Evolutionary conservation across 164 flowering plant species (phyloP).

Genomic region (Liquidambar formosana): DNA sequence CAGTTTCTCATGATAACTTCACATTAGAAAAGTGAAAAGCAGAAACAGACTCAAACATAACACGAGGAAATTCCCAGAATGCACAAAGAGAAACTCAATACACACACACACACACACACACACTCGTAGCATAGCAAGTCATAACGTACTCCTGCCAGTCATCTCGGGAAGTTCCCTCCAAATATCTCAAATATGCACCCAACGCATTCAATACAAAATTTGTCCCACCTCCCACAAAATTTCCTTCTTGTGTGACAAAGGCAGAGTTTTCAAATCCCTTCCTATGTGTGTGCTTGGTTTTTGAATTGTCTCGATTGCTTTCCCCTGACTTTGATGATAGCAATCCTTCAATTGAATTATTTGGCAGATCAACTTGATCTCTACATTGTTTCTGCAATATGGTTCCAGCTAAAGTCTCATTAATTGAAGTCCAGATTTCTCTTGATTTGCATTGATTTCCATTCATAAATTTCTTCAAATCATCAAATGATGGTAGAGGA

Average conservation of each 20-base stretch:
- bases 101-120: too few relatives aligned
- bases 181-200: constrained; percentile 77
- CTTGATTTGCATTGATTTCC: constrained; percentile 23
- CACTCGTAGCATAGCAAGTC: neutral
- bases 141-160: constrained; percentile 85
- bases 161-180: constrained; percentile 72
- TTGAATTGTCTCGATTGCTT: constrained; percentile 11
- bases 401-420: constrained; percentile 41
- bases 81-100: neutral
- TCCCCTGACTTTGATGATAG: constrained; percentile 16
- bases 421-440: constrained; percentile 42
- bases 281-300: constrained; percentile 10
- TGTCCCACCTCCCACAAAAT: constrained; percentile 67
- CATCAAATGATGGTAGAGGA: constrained; percentile 52
- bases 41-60: too few relatives aligned
- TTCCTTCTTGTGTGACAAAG: constrained; percentile 47
- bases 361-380: constrained; percentile 12
- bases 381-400: constrained; percentile 26
- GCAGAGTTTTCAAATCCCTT: constrained; percentile 38
- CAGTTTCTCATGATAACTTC: neutral
- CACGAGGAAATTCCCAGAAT: too few relatives aligned
- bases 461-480: constrained; percentile 50
- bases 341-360: constrained; percentile 13
- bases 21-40: neutral
- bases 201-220: constrained; percentile 57